Evolutionary conservation across 208 protist genomes (phyloP), one percentile per base, ranked within the genome.

Genomic region (Wallacemonas collosoma): DNA sequence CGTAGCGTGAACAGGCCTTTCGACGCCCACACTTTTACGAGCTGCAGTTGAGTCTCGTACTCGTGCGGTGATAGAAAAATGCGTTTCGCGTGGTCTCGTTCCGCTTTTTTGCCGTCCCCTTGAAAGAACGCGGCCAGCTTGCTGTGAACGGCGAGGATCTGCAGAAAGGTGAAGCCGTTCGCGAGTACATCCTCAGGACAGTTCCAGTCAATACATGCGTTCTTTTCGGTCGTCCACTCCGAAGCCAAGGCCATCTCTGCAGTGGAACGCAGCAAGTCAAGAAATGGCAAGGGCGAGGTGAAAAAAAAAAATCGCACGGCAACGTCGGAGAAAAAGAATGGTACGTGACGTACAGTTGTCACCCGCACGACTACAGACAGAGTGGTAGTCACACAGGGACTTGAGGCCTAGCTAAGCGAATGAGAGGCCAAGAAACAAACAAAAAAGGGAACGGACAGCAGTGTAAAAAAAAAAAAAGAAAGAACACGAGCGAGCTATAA

Each of bases 131-230:
- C 15, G 14, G 68, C 73, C 41, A 97, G 76, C 1, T 70, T 64
- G 1, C 87, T 80, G 54, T 97, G 89, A 9, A 78, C 83, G 4
- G 71, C 60, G 14, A 94, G 55, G 8, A 95, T 55, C 64, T 93
- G 86, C 6, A 94, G 71, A 77, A 97, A 91, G 0, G 89, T 95
- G 75, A 90, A 94, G 5, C 77, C 75, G 60, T 95, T 92, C 54
- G 76, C 61, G 7, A 95, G 45, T 2, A 88, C 86, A 51, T 97
- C 92, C 2, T 79, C 71, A 0, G 86, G 67, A 67, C 81, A 71
- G 0, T 68, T 58, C 90, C 92, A 97, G 68, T 97, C 88, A 60
- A 97, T 81, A 73, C 81, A 79, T 26, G 88, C 87, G 63, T 81
- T 91, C 74, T 94, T 93, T 62, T 91, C 91, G 62, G 84, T 80